Conservation (phyloP, 2,329 filamentous ascomycete genomes). For the Corinectria fuckeliana region DNA sequence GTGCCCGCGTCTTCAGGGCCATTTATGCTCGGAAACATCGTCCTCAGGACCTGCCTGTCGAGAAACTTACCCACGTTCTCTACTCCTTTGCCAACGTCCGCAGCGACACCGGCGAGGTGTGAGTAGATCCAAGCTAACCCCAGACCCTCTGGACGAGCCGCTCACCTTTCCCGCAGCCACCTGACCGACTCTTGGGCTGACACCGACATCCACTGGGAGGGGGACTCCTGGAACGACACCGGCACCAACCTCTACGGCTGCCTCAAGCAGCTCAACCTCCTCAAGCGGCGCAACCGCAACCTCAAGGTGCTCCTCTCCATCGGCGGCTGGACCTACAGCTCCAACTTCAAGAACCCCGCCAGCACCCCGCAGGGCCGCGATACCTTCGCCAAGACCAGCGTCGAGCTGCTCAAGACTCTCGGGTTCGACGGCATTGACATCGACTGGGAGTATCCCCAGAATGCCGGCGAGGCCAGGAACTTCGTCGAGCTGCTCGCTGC, state of each 20-base stretch:
- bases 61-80: slow-evolving; percentile 86
- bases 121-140: slow-evolving; percentile 27
- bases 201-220: slow-evolving; percentile 75
- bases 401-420: slow-evolving; percentile 77
- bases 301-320: slow-evolving; percentile 87
- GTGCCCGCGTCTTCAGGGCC: slow-evolving; percentile 56
- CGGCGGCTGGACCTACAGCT: slow-evolving; percentile 90
- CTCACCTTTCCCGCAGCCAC: slow-evolving; percentile 42
- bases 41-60: slow-evolving; percentile 81
- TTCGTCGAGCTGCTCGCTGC: slow-evolving; percentile 65
- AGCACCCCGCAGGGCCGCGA: slow-evolving; percentile 73
- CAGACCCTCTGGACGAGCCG: background rate
- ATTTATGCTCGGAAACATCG: slow-evolving; percentile 86
- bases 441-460: slow-evolving; percentile 72
- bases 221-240: slow-evolving; percentile 72
- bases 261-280: slow-evolving; percentile 84
- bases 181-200: slow-evolving; percentile 70
- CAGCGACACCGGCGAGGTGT: slow-evolving; percentile 81
- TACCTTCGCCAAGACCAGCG: slow-evolving; percentile 75
- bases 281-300: slow-evolving; percentile 81
- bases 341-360: slow-evolving; percentile 79
- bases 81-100: slow-evolving; percentile 91
- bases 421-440: slow-evolving; percentile 78
- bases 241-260: slow-evolving; percentile 89
- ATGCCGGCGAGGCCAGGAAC: slow-evolving; percentile 59